Base-by-base conservation (phyloP, 768 basidiomycete species). In the Cantharellus anzutake region DNA sequence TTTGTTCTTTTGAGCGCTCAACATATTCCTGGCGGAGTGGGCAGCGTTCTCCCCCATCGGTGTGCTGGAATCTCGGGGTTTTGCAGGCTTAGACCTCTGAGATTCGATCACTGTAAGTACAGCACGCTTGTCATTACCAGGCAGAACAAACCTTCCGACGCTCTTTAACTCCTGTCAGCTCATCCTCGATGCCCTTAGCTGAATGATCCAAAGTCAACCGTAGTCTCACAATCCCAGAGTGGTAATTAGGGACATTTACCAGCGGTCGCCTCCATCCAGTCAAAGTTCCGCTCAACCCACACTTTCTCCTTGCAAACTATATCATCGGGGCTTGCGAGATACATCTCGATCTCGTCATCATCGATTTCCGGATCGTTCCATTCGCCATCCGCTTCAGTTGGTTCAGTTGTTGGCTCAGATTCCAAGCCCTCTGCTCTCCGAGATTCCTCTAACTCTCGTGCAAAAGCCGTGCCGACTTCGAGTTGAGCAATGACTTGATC, bases 221-320 rank as follows among this genome's bases (percentile, higher is more conserved):
- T 29, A 29, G 20, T 29, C 20, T 29, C 20, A 29, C 20, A 29
- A 29, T 29, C 20, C 20, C 20, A 29, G 20, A 29, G 20, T 29
- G 20, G 20, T 29, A 29, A 29, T 29, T 29, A 29, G 1, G 20
- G 20, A 29, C 20, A 2, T 59, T 59, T 2, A 86, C 89, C 86
- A 58, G 90, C 91, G 41, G 93, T 74, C 14, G 84, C 82, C 67
- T 91, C 85, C 41, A 97, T 72, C 69, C 94, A 97, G 40, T 96
- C 92, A 64, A 78, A 78, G 69, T 96, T 96, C 66, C 90, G 74
- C 71, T 93, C 90, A 55, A 93, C 89, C 92, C 92, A 97, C 1
- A 96, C 80, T 5, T 88, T 81, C 68, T 90, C 88, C 69, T 87
- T 97, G 66, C 89, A 75, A 68, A 75, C 80, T 2, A 87, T 83